Evolutionary conservation across 31 red algal genomes (phyloP), one percentile per base, ranked within the genome.

Genomic region (Endocladia muricata): DNA sequence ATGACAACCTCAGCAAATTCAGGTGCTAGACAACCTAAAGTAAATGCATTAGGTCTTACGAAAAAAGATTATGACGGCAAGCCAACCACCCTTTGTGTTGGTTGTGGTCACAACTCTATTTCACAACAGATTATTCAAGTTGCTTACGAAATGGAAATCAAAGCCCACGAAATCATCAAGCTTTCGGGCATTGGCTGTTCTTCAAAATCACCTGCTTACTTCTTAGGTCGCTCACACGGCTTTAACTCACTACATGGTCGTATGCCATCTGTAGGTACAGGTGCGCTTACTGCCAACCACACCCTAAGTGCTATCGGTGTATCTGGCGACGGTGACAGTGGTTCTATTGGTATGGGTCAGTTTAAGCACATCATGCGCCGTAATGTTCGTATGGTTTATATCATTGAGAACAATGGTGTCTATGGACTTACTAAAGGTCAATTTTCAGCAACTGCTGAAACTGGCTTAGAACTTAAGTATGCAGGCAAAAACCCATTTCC

Each of bases 351-450:
- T 7, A 26, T 15, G 37, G 37, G 37, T 7, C 65, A 70, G 5
- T 41, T 70, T 6, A 17, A 42, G 37, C 65, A 70, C 42, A 25
- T 25, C 11, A 42, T 70, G 13, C 65, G 65, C 8, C 30, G 65
- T 13, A 70, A 70, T 25, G 8, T 70, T 7, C 9, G 42, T 70
- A 43, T 70, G 9, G 42, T 7, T 8, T 21, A 21, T 19, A 37
- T 70, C 11, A 5, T 70, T 5, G 8, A 42, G 11, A 70, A 70
- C 28, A 70, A 70, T 28, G 11, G 37, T 7, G 11, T 39, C 37
- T 70, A 70, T 25, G 65, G 65, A 7, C 28, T 70, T 9, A 70
- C 65, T 6, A 70, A 70, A 70, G 65, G 65, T 8, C 65, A 70
- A 70, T 39, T 42, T 26, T 70, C 65, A 42, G 11, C 65, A 7